Percentiles rank a stretch among this genome's conserved stretches.
Conservation (phyloP, 2,329 filamentous ascomycete genomes). For the Fusarium equiseti region DNA sequence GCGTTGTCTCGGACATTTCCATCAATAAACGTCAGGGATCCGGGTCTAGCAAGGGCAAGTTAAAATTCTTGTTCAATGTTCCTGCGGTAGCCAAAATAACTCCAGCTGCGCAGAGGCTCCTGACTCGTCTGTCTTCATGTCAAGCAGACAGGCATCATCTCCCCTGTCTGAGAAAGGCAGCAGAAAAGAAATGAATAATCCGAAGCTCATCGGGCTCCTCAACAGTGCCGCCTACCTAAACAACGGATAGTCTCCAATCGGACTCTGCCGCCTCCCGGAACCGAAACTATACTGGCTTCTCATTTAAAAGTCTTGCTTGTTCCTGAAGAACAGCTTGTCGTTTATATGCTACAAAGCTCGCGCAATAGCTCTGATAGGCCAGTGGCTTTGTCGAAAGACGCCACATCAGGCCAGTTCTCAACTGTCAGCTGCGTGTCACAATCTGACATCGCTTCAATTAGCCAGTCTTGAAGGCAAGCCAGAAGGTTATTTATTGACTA, state of each 20-base stretch:
- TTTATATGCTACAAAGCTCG: slow-evolving; percentile 28
- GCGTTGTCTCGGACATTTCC: slow-evolving; percentile 30
- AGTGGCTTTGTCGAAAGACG: slow-evolving; percentile 9
- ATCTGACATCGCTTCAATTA: background rate
- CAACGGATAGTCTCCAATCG: slow-evolving; percentile 4
- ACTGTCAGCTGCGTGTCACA: slow-evolving; percentile 24
- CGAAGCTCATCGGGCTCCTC: slow-evolving; percentile 35
- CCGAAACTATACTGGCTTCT: slow-evolving; percentile 16
- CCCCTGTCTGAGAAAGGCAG: background rate
- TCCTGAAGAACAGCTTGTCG: slow-evolving; percentile 27
- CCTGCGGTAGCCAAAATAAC: slow-evolving; percentile 16
- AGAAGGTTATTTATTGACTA: background rate
- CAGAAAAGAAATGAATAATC: slow-evolving; percentile 17
- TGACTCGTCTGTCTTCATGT: background rate
- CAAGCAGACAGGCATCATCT: slow-evolving; percentile 1
- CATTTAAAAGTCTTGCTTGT: slow-evolving; percentile 23
- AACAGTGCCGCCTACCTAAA: slow-evolving; percentile 3
- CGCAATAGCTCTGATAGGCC: slow-evolving; percentile 5
- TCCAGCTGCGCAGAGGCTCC: slow-evolving; percentile 13
- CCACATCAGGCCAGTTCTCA: slow-evolving; percentile 16
- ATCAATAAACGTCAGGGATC: slow-evolving; percentile 16
- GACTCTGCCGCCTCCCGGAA: slow-evolving; percentile 25
- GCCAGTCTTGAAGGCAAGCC: background rate
- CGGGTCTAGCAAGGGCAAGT: slow-evolving; percentile 9
- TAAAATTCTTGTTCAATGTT: slow-evolving; percentile 10